Base-by-base conservation (phyloP, 1,284 basidiomycete genomes). In the Leucoagaricus sp. region DNA sequence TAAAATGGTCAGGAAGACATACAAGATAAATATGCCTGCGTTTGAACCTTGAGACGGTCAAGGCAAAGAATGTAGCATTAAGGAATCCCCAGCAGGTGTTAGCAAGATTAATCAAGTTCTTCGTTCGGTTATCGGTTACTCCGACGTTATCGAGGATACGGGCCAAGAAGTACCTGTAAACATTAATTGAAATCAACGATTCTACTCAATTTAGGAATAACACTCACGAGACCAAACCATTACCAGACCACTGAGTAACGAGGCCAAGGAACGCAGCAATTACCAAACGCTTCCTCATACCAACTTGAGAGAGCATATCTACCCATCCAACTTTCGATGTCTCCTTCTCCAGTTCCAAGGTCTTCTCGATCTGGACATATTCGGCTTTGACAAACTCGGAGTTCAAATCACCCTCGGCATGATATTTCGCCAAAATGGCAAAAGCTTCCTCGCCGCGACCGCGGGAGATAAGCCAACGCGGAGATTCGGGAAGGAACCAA, bases 391-490 rank as follows among this genome's bases (percentile, higher is more conserved):
- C 81, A 47, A 83, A 79, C 63, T 79, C 76, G 1, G 77, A 78
- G 44, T 73, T 62, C 17, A 59, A 60, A 57, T 80, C 72, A 8
- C 80, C 80, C 55, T 79, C 77, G 5, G 76, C 79, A 58, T 85
- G 83, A 59, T 80, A 82, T 61, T 78, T 80, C 5, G 64, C 66
- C 7, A 87, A 64, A 34, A 85, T 75, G 4, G 62, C 68, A 45
- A 72, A 71, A 0, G 85, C 84, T 34, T 85, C 79, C 0, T 78
- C 73, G 3, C 69, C 68, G 15, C 79, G 71, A 12, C 80, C 82
- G 49, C 77, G 78, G 15, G 78, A 77, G 45, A 86, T 69, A 9
- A 86, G 73, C 82, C 82, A 87, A 60, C 86, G 78, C 36, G 85
- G 85, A 1, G 81, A 83, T 64, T 86, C 81, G 2, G 84, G 84